phyloP scores from a whole-genome alignment of 202 grass and related monocot genomes.

The Zoysia matrella region DNA sequence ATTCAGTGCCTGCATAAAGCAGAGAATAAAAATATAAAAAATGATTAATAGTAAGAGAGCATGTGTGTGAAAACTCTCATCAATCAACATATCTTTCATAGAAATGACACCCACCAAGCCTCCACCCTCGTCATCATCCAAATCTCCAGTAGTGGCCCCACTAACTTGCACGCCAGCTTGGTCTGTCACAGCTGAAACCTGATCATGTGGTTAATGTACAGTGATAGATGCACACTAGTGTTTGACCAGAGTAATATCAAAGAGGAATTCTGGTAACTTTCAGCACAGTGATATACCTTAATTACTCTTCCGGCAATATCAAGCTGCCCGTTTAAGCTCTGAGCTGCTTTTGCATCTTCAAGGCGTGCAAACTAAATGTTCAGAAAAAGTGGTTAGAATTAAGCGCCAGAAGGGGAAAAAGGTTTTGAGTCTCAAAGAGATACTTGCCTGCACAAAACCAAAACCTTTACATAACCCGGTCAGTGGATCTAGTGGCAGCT shows the following conservation, averaged over 20 bases:
- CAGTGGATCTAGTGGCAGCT: constrained; percentile 75
- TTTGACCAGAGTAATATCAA: constrained; percentile 26
- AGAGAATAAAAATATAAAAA: neutral
- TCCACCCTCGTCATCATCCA: constrained; percentile 97
- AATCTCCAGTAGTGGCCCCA: constrained; percentile 77
- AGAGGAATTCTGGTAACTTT: neutral
- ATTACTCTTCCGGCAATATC: constrained; percentile 94
- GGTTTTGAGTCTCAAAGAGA: neutral
- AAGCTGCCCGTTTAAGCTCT: constrained; percentile 32
- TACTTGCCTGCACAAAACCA: constrained; percentile 88
- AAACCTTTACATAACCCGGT: constrained; percentile 85
- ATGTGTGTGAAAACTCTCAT: constrained; percentile 18
- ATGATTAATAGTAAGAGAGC: neutral
- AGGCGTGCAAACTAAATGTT: constrained; percentile 80
- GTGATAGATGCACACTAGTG: constrained; percentile 19
- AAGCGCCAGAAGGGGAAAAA: neutral
- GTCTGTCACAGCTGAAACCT: constrained; percentile 98
- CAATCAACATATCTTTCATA: neutral
- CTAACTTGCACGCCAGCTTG: constrained; percentile 70
- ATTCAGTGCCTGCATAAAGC: constrained; percentile 80
- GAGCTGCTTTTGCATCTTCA: constrained; percentile 96
- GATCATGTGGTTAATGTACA: constrained; percentile 27
- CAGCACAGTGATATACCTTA: constrained; percentile 62
- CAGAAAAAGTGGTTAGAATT: constrained; percentile 26
- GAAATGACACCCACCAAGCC: constrained; percentile 73